Base-by-base conservation (phyloP, 495 filamentous ascomycete species). In the Arthonia radiata region DNA sequence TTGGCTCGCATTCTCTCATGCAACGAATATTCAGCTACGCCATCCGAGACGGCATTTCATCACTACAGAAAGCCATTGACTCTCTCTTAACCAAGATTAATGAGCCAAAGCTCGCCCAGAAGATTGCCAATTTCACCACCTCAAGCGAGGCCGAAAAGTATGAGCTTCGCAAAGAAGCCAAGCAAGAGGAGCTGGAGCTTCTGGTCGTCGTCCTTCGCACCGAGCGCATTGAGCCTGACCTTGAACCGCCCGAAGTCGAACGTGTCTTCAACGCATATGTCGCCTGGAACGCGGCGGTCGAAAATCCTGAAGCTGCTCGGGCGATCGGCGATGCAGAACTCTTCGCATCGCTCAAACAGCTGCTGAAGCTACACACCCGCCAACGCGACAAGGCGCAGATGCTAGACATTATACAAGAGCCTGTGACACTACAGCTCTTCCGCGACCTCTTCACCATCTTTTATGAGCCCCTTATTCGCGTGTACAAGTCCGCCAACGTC, bases 401-500 rank as follows among this genome's bases (percentile, higher is more conserved):
- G 86, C 55, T 92, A 24, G 67, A 65, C 33, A 77, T 93, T 35
- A 83, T 94, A 29, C 79, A 93, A 52, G 86, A 97, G 49, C 78
- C 86, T 0, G 77, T 77, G 12, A 93, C 86, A 4, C 59, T 94
- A 14, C 74, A 86, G 39, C 57, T 97, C 23, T 86, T 97, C 59
- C 68, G 80, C 22, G 89, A 94, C 37, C 66, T 97, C 24, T 94
- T 97, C 49, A 89, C 80, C 12, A 93, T 97, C 41, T 97, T 97
- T 56, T 97, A 97, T 48, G 86, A 97, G 43, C 86, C 86, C 0
- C 64, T 97, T 6, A 72, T 97, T 10, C 63, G 86, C 13, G 86
- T 97, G 0, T 97, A 97, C 54, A 97, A 94, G 51, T 92, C 83
- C 13, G 86, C 86, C 36, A 97, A 94, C 37, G 86, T 97, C 16